A percentile compares a stretch with the other conserved stretches of the same genome.
Evolutionary conservation across 768 basidiomycete species (phyloP).

Genomic region (Crucibulum laeve): DNA sequence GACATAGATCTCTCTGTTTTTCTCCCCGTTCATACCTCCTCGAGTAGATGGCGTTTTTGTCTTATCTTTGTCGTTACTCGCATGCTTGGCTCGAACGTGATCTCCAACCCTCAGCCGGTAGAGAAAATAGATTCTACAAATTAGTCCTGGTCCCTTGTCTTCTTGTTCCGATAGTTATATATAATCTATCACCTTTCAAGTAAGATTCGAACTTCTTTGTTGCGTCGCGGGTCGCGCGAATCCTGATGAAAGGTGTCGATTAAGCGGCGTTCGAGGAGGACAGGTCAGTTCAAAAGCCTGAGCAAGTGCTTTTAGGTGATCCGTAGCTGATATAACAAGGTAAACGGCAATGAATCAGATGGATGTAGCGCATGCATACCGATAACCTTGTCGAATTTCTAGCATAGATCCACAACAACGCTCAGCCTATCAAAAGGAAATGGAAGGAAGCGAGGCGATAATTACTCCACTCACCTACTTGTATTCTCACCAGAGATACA

Average conservation of each 20-base stretch:
- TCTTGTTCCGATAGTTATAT: neutral
- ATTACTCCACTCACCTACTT: neutral
- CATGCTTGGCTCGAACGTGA: too few relatives aligned
- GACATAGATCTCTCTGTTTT: too few relatives aligned
- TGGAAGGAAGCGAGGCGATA: neutral
- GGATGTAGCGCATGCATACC: constrained; percentile 2
- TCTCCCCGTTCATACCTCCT: too few relatives aligned
- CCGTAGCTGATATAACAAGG: neutral
- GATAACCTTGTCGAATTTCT: constrained; percentile 4
- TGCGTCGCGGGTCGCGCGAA: constrained; percentile 1
- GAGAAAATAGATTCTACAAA: too few relatives aligned
- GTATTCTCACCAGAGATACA: neutral
- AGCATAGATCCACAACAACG: constrained; percentile 4
- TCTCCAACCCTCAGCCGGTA: too few relatives aligned
- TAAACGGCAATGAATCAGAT: neutral
- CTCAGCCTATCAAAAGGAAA: neutral
- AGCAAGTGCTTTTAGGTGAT: neutral
- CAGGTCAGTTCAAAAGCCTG: neutral
- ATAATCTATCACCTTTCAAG: neutral
- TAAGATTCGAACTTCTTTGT: neutral
- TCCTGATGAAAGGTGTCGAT: neutral
- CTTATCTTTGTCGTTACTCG: too few relatives aligned
- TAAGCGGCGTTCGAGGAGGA: neutral
- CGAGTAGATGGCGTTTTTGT: too few relatives aligned
- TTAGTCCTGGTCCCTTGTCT: neutral